Evolutionary conservation across 202 grass and related monocot genomes (phyloP), one percentile per base, ranked within the genome.

Genomic region (Dendrocalamus latiflorus): DNA sequence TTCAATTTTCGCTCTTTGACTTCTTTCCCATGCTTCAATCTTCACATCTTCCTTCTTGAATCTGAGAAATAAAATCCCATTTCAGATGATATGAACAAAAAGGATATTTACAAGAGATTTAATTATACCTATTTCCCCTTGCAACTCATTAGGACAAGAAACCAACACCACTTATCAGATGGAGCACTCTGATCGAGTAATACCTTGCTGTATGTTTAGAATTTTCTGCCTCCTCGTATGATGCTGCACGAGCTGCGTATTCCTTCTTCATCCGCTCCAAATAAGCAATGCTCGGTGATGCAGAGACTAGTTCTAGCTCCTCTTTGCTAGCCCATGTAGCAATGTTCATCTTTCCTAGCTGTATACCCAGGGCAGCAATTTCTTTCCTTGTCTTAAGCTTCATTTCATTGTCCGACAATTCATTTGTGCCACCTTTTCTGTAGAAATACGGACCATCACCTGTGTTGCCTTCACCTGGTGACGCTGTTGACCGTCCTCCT

Each of bases 311-410:
- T 70, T 93, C 87, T 24, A 75, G 74, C 57, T 93, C 93, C 84
- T 91, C 94, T 87, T 95, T 98, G 64, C 91, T 98, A 83, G 95
- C 95, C 95, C 95, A 98, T 51, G 95, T 85, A 77, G 90, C 95
- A 78, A 98, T 95, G 77, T 79, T 95, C 84, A 90, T 98, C 93
- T 98, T 98, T 57, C 95, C 95, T 38, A 98, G 77, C 55, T 98
- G 89, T 72, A 95, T 64, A 75, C 95, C 95, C 7, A 98, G 87
- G 12, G 95, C 87, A 20, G 89, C 95, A 60, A 98, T 98, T 77
- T 98, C 95, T 81, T 91, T 93, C 80, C 95, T 90, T 51, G 91
- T 94, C 86, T 92, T 93, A 28, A 91, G 67, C 65, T 76, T 88
- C 63, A 87, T 88, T 75, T 98, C 93, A 84, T 76, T 82, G 36